Conservation (phyloP, 176 grass and related monocot genomes). For the Triticum monococcum region DNA sequence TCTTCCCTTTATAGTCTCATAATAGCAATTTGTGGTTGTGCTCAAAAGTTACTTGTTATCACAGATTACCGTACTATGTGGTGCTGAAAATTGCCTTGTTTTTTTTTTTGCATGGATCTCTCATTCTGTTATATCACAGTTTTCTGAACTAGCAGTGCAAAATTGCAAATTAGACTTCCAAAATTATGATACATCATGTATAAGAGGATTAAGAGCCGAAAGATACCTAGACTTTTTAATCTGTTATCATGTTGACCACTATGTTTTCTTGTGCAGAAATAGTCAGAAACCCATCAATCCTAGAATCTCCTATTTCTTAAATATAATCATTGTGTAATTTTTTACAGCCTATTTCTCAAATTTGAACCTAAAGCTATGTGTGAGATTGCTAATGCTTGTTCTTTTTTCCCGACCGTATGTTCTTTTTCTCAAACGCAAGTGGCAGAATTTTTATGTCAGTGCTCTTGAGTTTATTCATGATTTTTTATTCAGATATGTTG, state of each 20-base stretch:
- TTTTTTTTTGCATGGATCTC: not conserved
- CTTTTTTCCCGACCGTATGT: not conserved
- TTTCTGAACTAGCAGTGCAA: not conserved
- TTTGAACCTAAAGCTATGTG: not conserved
- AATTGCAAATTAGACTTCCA: not conserved
- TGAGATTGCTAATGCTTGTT: not conserved
- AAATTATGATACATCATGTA: not conserved
- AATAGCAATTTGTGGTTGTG: not conserved
- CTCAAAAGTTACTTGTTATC: not conserved
- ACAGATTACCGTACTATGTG: too few relatives aligned
- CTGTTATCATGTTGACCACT: not conserved
- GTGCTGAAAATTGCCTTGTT: too few relatives aligned
- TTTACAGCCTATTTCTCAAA: not conserved
- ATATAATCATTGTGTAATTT: not conserved
- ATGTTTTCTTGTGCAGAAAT: not conserved
- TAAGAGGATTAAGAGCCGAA: not conserved
- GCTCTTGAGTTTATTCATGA: not conserved
- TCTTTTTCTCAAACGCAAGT: not conserved
- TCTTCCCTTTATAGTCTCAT: not conserved
- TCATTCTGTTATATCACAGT: not conserved
- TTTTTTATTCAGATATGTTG: not conserved
- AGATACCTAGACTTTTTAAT: not conserved
- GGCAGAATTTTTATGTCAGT: not conserved
- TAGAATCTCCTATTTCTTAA: not conserved
- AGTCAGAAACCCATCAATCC: not conserved